These are phyloP conservation scores for Ormosia semicastrata DNA, from an alignment of 306 rosid species.

Conservation along the genomic window DNA sequence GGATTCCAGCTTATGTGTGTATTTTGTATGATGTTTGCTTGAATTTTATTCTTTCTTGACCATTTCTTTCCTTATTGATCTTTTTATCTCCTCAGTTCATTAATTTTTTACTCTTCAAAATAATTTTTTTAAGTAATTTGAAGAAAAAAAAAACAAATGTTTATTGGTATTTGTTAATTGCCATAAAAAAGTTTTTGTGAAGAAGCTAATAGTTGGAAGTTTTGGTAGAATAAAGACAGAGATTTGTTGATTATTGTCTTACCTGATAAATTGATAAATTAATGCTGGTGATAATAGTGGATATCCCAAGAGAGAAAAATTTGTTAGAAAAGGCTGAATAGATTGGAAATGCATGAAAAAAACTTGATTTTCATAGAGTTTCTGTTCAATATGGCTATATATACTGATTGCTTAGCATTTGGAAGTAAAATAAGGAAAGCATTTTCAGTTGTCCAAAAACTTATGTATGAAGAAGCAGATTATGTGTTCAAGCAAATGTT, in stretches of 20 bases:
- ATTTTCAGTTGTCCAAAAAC: neutral
- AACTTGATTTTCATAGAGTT: neutral
- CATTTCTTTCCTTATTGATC: neutral
- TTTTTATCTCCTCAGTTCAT: neutral
- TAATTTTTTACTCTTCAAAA: neutral
- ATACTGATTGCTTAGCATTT: neutral
- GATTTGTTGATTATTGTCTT: neutral
- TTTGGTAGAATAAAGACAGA: neutral
- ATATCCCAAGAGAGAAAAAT: neutral
- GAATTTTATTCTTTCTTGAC: neutral
- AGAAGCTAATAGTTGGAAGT: neutral
- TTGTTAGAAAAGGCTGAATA: neutral
- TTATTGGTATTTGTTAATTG: neutral
- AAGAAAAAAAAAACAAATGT: neutral
- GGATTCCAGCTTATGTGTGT: neutral
- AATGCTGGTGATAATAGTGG: neutral
- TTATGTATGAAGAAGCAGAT: neutral
- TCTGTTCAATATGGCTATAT: neutral
- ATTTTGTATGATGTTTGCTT: neutral
- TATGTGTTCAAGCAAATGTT: neutral
- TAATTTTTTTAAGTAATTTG: neutral
- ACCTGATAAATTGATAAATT: neutral
- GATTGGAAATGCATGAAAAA: slow-evolving; percentile 1
- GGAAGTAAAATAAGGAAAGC: neutral
- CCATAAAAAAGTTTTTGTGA: neutral